Evolutionary conservation across 2,329 filamentous ascomycete genomes (phyloP).

Genomic region (Alternaria sp.): DNA sequence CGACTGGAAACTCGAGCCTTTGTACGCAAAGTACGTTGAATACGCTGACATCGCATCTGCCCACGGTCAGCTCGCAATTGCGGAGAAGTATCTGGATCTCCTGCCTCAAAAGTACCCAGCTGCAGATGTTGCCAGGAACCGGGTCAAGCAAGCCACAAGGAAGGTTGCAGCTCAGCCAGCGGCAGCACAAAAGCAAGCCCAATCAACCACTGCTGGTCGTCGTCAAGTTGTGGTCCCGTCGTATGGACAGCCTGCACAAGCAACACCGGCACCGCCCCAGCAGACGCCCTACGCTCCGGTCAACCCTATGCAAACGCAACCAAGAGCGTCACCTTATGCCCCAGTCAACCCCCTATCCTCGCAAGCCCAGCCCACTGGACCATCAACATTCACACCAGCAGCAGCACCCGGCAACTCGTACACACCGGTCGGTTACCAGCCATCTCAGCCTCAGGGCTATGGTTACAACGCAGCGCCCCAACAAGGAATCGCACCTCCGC

Average conservation of each 20-base stretch:
- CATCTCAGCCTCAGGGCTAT: slow-evolving; percentile 54
- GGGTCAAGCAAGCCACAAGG: slow-evolving; percentile 83
- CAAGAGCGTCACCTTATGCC: slow-evolving; percentile 32
- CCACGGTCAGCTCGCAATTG: slow-evolving; percentile 83
- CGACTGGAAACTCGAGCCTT: slow-evolving; percentile 84
- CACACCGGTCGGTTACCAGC: slow-evolving; percentile 60
- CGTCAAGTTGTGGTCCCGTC: slow-evolving; percentile 45
- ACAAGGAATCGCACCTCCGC: slow-evolving; percentile 62
- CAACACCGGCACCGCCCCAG: slow-evolving; percentile 21
- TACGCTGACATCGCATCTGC: slow-evolving; percentile 94
- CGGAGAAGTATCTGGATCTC: slow-evolving; percentile 89
- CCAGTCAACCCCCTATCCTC: slow-evolving; percentile 37
- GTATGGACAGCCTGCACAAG: slow-evolving; percentile 31
- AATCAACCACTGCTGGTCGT: slow-evolving; percentile 44
- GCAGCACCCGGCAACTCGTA: slow-evolving; percentile 48
- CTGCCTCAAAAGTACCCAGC: slow-evolving; percentile 83
- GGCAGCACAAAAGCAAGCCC: slow-evolving; percentile 49
- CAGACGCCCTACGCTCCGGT: slow-evolving; percentile 31
- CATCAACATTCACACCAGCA: slow-evolving; percentile 20
- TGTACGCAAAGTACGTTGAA: slow-evolving; percentile 96
- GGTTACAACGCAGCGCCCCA: slow-evolving; percentile 55
- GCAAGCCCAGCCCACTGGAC: slow-evolving; percentile 33
- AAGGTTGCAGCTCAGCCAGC: slow-evolving; percentile 58
- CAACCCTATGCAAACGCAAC: slow-evolving; percentile 37
- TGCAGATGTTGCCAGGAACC: slow-evolving; percentile 83